These are phyloP conservation scores for Hirsutella rhossiliensis DNA, from an alignment of 2,329 filamentous ascomycete genomes.

Conservation along the genomic window DNA sequence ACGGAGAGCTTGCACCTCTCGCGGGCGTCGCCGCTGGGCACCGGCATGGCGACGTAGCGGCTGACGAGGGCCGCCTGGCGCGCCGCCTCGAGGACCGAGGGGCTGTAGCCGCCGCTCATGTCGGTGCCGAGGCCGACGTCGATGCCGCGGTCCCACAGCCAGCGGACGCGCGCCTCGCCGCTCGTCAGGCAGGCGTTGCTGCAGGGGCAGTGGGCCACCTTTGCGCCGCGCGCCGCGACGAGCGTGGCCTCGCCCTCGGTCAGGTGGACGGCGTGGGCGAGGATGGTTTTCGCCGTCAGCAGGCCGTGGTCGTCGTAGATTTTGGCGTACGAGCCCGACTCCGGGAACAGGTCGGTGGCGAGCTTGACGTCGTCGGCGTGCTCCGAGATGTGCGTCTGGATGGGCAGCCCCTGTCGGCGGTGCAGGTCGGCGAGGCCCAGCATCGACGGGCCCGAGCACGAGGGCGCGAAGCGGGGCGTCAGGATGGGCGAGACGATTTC, in stretches of 20 bases:
- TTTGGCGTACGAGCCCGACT: slow-evolving; percentile 50
- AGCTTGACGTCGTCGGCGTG: slow-evolving; percentile 63
- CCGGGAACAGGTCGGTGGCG: slow-evolving; percentile 59
- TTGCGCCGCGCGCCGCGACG: slow-evolving; percentile 47
- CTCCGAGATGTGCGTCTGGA: slow-evolving; percentile 87
- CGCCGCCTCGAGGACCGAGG: slow-evolving; percentile 72
- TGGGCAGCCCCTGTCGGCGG: slow-evolving; percentile 46
- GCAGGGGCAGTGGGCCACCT: slow-evolving; percentile 76
- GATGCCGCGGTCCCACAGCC: slow-evolving; percentile 61
- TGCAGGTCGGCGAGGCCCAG: slow-evolving; percentile 52
- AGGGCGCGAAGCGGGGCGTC: slow-evolving; percentile 59
- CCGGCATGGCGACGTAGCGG: slow-evolving; percentile 52
- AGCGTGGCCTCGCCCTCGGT: slow-evolving; percentile 51
- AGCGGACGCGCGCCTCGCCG: slow-evolving; percentile 64
- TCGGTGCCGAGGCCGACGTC: slow-evolving; percentile 83
- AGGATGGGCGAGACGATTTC: slow-evolving; percentile 66
- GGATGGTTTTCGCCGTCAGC: slow-evolving; percentile 59
- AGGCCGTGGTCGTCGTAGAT: slow-evolving; percentile 69
- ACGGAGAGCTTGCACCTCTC: slow-evolving; percentile 60
- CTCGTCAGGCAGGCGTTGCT: slow-evolving; percentile 75
- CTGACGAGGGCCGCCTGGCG: slow-evolving; percentile 71
- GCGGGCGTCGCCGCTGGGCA: slow-evolving; percentile 17
- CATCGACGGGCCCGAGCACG: slow-evolving; percentile 50
- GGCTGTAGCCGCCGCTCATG: slow-evolving; percentile 75
- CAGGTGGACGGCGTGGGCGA: slow-evolving; percentile 79